A percentile compares a stretch with the other conserved stretches of the same genome.
These are phyloP conservation scores for Vanderwaltozyma polyspora DNA, from an alignment of 805 yeast species.

Conservation along the genomic window DNA sequence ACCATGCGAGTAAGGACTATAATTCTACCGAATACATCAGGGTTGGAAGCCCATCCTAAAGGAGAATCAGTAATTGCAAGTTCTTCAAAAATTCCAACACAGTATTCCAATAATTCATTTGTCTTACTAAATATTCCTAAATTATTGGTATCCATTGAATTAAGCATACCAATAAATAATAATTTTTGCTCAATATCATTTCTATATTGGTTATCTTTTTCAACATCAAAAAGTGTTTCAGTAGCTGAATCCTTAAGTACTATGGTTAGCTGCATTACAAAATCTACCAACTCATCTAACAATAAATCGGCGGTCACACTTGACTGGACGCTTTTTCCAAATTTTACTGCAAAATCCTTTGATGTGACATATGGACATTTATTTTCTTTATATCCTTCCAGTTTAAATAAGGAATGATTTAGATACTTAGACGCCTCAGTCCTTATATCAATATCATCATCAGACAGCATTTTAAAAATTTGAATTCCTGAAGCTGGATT, in stretches of 20 bases:
- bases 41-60: constrained; percentile 19
- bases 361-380: constrained; percentile 29
- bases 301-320: background rate
- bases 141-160: too few species aligned
- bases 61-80: constrained; percentile 8
- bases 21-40: constrained; percentile 14
- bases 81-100: background rate
- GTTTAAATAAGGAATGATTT: constrained; percentile 21
- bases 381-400: constrained; percentile 3
- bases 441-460: constrained; percentile 60
- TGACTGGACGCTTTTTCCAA: background rate
- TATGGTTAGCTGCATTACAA: background rate
- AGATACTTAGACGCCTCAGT: constrained; percentile 34
- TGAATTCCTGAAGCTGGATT: constrained; percentile 11
- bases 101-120: background rate
- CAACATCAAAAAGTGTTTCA: constrained; percentile 47
- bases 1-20: too few species aligned
- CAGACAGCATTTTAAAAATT: constrained; percentile 36
- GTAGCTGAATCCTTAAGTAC: background rate
- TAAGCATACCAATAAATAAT: constrained; percentile 12
- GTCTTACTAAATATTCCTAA: too few species aligned
- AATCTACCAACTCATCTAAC: background rate
- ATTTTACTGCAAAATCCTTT: constrained; percentile 4
- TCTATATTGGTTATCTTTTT: constrained; percentile 56
- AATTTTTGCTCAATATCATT: constrained; percentile 31